Conservation (phyloP, 495 filamentous ascomycete genomes). For the Corynascus novoguineensis region DNA sequence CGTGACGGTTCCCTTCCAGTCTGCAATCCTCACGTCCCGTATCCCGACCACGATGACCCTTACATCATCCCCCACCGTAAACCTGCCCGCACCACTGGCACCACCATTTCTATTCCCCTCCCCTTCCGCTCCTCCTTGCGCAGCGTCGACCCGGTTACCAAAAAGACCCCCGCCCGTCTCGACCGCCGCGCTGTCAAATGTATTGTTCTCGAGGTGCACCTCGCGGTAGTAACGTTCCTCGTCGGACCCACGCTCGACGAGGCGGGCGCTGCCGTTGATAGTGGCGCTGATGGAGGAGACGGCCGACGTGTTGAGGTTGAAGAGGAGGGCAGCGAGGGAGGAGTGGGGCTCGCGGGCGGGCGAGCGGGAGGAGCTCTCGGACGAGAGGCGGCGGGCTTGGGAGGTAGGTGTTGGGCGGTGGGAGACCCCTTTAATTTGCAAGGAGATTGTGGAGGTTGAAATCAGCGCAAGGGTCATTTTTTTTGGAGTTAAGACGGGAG, state of each 20-base stretch:
- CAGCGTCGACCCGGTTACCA: conserved; percentile 21
- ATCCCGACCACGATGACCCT: conserved; percentile 70
- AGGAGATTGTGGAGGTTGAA: too few species aligned
- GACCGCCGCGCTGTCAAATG: conserved; percentile 53
- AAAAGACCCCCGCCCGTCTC: conserved; percentile 9
- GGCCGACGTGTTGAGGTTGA: conserved; percentile 83
- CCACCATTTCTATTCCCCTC: too few species aligned
- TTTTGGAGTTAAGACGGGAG: neutral
- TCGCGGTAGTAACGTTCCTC: conserved; percentile 78
- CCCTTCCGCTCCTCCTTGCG: conserved; percentile 15
- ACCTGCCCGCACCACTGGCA: conserved; percentile 52
- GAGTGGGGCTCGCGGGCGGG: conserved; percentile 58
- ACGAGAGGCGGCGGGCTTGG: conserved; percentile 49
- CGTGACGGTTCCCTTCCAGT: conserved; percentile 73
- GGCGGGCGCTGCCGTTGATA: conserved; percentile 74
- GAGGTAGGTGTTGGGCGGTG: conserved; percentile 79
- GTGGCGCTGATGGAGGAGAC: conserved; percentile 89
- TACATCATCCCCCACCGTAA: conserved; percentile 64
- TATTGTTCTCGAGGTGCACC: conserved; percentile 86
- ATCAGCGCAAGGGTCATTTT: neutral
- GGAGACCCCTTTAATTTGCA: conserved; percentile 74
- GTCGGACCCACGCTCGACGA: conserved; percentile 65
- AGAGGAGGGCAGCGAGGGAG: conserved; percentile 71
- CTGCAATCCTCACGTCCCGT: conserved; percentile 67
- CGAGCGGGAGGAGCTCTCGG: conserved; percentile 46